phyloP scores from a whole-genome alignment of 2,329 filamentous ascomycete species.

The Trichoderma atroviride region DNA sequence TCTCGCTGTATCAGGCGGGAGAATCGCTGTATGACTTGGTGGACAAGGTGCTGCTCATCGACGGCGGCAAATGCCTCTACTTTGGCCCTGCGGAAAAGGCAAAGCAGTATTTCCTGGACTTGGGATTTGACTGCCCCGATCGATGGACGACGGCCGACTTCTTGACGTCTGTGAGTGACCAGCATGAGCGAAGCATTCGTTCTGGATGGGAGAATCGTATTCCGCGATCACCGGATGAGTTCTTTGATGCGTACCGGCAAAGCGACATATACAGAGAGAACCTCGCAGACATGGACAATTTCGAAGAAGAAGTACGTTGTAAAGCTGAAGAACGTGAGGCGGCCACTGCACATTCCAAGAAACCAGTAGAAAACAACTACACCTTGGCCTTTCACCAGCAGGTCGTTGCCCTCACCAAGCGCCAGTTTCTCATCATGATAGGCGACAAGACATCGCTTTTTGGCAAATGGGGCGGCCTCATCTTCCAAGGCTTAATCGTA shows the following conservation, averaged over 20 bases:
- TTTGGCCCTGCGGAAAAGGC: slow-evolving; percentile 67
- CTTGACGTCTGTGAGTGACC: slow-evolving; percentile 76
- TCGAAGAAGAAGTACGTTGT: slow-evolving; percentile 62
- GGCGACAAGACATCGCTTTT: slow-evolving; percentile 75
- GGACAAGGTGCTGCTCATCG: slow-evolving; percentile 77
- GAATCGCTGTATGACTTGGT: slow-evolving; percentile 68
- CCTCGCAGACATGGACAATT: slow-evolving; percentile 63
- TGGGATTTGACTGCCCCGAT: slow-evolving; percentile 73
- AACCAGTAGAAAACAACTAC: slow-evolving; percentile 69
- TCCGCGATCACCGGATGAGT: slow-evolving; percentile 69
- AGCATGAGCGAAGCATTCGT: slow-evolving; percentile 69
- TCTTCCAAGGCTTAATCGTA: slow-evolving; percentile 74
- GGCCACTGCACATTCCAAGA: slow-evolving; percentile 64
- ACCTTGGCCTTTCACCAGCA: slow-evolving; percentile 76
- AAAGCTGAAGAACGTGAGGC: slow-evolving; percentile 46
- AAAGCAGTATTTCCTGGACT: slow-evolving; percentile 67
- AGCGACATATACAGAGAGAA: slow-evolving; percentile 65
- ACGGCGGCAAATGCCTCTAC: slow-evolving; percentile 71
- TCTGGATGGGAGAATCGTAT: slow-evolving; percentile 65
- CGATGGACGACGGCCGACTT: slow-evolving; percentile 76
- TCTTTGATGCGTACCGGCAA: slow-evolving; percentile 65
- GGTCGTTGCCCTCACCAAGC: slow-evolving; percentile 68
- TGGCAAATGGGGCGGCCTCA: slow-evolving; percentile 78
- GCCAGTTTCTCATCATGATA: slow-evolving; percentile 78
- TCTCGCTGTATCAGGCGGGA: slow-evolving; percentile 72